These are phyloP conservation scores for Candida michaelii DNA, from an alignment of 805 yeast species.

Conservation along the genomic window DNA sequence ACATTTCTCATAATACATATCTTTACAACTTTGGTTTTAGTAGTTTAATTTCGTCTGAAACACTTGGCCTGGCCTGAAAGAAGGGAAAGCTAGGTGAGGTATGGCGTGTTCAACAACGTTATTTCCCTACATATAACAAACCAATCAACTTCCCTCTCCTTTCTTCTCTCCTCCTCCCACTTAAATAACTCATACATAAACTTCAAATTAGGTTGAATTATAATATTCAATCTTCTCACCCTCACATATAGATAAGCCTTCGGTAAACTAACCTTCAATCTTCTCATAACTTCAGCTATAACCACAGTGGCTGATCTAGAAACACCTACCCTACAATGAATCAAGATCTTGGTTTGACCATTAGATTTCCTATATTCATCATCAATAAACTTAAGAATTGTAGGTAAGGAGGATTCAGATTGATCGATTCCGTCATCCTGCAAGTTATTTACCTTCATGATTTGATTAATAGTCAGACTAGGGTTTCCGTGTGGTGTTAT, in stretches of 20 bases:
- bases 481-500: constrained; percentile 22
- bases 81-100: constrained; percentile 40
- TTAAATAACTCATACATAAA: constrained; percentile 86
- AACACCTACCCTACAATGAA: constrained; percentile 95
- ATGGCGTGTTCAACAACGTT: constrained; percentile 70
- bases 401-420: constrained; percentile 58
- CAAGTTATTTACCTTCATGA: constrained; percentile 66
- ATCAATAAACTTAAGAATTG: constrained; percentile 66
- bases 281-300: constrained; percentile 89
- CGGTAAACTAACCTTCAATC: constrained; percentile 64
- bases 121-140: constrained; percentile 81
- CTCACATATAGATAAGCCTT: constrained; percentile 87
- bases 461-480: constrained; percentile 35
- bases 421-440: constrained; percentile 93
- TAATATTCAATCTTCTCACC: constrained; percentile 84
- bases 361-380: constrained; percentile 21
- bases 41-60: too few relatives aligned
- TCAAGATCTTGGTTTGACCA: constrained; percentile 45
- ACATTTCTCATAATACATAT: not conserved
- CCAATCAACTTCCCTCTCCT: constrained; percentile 78
- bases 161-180: constrained; percentile 32
- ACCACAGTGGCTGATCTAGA: constrained; percentile 94
- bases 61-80: too few relatives aligned
- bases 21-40: too few relatives aligned
- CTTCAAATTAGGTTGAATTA: constrained; percentile 90